These are phyloP conservation scores for Xerocomus minutiporus DNA, from an alignment of 1,284 basidiomycete species.

Conservation along the genomic window DNA sequence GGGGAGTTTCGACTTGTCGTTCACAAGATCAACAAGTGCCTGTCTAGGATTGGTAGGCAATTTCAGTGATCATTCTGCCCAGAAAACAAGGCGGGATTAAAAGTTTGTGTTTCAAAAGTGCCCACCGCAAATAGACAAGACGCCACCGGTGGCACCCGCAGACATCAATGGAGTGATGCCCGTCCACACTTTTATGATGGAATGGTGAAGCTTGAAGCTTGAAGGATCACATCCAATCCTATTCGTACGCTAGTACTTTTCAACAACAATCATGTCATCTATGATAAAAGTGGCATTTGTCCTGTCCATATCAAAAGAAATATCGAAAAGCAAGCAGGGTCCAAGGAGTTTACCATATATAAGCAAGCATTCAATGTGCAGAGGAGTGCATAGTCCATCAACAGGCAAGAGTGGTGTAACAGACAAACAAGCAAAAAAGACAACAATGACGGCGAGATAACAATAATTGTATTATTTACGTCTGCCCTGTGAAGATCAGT, in stretches of 20 bases:
- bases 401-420: not conserved
- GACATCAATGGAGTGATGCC: no score
- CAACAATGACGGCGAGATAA: not conserved
- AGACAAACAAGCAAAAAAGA: not conserved
- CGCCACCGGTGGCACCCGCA: no score
- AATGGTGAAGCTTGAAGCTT: no score
- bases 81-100: no score
- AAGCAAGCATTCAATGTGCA: not conserved
- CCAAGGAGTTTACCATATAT: not conserved
- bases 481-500: not conserved
- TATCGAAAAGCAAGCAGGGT: not conserved
- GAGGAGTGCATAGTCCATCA: not conserved
- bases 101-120: no score
- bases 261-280: no score
- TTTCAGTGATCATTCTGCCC: no score
- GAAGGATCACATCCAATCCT: no score
- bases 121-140: no score
- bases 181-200: no score
- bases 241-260: no score
- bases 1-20: constrained; percentile 25
- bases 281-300: no score
- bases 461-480: not conserved
- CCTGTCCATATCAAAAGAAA: not conserved
- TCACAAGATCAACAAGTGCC: constrained; percentile 33
- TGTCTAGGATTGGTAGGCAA: not conserved